Conservation (phyloP, 805 yeast genomes). For the Candida michaelii region DNA sequence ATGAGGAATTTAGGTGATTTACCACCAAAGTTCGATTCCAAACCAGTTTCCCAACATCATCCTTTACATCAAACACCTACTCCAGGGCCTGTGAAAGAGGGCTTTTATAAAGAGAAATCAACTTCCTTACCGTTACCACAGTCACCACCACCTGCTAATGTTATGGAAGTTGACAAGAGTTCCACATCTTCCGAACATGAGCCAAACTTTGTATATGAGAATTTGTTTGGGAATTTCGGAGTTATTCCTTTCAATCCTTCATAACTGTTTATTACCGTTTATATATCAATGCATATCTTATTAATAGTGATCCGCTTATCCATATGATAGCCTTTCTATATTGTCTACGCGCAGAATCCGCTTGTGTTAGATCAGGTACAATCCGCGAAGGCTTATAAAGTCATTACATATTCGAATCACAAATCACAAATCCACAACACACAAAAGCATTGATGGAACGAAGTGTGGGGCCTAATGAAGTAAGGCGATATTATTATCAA, state of each 20-base stretch:
- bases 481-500: constrained; percentile 22
- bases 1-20: constrained; percentile 52
- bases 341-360: neutral
- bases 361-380: neutral
- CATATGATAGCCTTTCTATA: too few relatives aligned
- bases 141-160: constrained; percentile 2
- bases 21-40: constrained; percentile 11
- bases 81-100: constrained; percentile 5
- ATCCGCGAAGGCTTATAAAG: constrained; percentile 7
- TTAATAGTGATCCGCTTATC: too few relatives aligned
- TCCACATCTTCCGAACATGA: constrained; percentile 9
- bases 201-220: constrained; percentile 25
- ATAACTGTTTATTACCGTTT: too few relatives aligned
- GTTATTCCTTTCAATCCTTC: constrained; percentile 44
- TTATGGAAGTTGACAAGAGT: constrained; percentile 4
- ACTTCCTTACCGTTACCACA: neutral
- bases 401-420: too few relatives aligned
- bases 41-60: constrained; percentile 56
- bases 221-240: constrained; percentile 35
- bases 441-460: constrained; percentile 4
- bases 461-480: constrained; percentile 13
- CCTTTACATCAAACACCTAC: constrained; percentile 40
- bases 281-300: too few relatives aligned
- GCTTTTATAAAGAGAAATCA: constrained; percentile 7
- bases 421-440: neutral